A percentile compares a stretch with the other conserved stretches of the same genome.
Evolutionary conservation across 1,284 basidiomycete species (phyloP).

Genomic region (Tetrapyrgos nigripes): DNA sequence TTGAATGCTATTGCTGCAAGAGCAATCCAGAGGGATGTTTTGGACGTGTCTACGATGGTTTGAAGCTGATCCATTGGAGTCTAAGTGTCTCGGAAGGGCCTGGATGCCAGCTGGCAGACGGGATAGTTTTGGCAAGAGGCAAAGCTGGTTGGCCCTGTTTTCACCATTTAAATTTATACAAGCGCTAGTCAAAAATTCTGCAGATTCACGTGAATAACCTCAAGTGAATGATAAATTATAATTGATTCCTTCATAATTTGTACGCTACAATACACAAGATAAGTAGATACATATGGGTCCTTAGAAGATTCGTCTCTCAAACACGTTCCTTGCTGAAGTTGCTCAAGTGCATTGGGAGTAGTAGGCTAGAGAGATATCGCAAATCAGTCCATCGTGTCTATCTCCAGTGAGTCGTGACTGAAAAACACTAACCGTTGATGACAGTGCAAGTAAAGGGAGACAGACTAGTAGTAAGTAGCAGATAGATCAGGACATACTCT

Average conservation of each 20-base stretch:
- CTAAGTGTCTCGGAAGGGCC: not conserved
- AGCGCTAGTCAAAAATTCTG: too few species aligned
- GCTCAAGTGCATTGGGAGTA: not conserved
- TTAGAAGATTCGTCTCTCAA: too few species aligned
- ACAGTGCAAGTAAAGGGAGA: not conserved
- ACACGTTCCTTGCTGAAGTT: too few species aligned
- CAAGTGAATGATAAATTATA: too few species aligned
- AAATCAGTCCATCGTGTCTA: not conserved
- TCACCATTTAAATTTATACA: too few species aligned
- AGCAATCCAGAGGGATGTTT: constrained; percentile 71
- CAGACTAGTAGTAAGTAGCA: not conserved
- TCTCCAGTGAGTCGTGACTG: not conserved
- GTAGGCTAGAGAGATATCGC: not conserved
- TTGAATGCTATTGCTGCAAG: constrained; percentile 83
- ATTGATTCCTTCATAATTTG: too few species aligned
- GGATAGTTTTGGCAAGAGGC: not conserved
- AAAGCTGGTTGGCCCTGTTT: not conserved
- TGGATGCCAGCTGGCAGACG: not conserved
- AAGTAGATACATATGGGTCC: too few species aligned
- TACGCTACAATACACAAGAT: too few species aligned
- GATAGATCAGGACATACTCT: not conserved
- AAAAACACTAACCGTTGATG: not conserved
- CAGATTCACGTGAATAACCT: too few species aligned
- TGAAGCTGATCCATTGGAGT: not conserved
- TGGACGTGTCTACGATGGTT: constrained; percentile 60